Conservation (phyloP, 2,329 filamentous ascomycete genomes). For the Pezicula neosporulosa region DNA sequence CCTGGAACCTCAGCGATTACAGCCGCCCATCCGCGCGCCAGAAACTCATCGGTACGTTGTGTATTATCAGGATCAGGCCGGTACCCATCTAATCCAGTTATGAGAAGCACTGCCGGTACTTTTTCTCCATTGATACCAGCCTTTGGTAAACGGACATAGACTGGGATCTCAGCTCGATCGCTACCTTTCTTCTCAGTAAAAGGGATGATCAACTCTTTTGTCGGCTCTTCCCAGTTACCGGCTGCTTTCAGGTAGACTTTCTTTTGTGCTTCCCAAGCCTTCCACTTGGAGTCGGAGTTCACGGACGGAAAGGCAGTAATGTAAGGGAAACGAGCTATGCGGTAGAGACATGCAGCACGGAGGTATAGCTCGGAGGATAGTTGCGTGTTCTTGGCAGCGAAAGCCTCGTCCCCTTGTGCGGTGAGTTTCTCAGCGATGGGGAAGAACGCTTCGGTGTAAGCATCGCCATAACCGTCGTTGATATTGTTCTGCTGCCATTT, state of each 20-base stretch:
- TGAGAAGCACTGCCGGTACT: constrained; percentile 49
- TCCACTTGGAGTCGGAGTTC: constrained; percentile 47
- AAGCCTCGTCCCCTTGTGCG: constrained; percentile 45
- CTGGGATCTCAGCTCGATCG: constrained; percentile 56
- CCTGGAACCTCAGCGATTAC: constrained; percentile 64
- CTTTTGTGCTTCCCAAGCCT: constrained; percentile 66
- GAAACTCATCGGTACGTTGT: constrained; percentile 56
- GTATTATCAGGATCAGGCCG: constrained; percentile 63
- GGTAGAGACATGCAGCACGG: constrained; percentile 69
- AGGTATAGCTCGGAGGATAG: constrained; percentile 61
- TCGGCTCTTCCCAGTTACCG: constrained; percentile 49
- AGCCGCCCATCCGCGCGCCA: constrained; percentile 58
- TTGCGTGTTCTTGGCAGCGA: constrained; percentile 42
- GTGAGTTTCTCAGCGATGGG: constrained; percentile 57
- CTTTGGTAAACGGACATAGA: constrained; percentile 61
- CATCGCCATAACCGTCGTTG: constrained; percentile 62
- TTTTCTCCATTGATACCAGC: constrained; percentile 31
- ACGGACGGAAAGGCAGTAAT: constrained; percentile 36
- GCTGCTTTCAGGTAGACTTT: constrained; percentile 56
- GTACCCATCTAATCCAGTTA: constrained; percentile 62
- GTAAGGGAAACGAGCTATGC: constrained; percentile 69
- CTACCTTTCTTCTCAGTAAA: constrained; percentile 44
- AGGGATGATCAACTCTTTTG: constrained; percentile 59
- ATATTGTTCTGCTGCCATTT: constrained; percentile 41
- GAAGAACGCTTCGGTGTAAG: constrained; percentile 62